Percentiles rank a stretch among this genome's conserved stretches.
phyloP scores from a whole-genome alignment of 164 flowering plant genomes.

The Protea cynaroides region DNA sequence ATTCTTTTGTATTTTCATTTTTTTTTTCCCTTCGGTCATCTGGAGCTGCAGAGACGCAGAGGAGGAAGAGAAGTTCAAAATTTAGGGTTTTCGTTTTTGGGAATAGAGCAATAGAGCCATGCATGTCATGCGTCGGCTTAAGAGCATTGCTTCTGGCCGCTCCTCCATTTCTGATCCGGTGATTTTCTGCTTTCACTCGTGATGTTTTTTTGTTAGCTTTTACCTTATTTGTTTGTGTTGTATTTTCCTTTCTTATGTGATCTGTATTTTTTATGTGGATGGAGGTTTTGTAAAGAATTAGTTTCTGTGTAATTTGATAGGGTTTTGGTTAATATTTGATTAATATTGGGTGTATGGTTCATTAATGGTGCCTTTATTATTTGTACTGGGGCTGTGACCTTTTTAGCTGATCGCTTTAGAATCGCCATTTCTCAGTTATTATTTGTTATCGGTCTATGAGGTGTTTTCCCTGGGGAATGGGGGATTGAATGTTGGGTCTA shows the following conservation, averaged over 20 bases:
- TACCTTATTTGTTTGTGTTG: too few relatives aligned
- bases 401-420: background rate
- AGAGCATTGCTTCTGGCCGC: constrained; percentile 92
- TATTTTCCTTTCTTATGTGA: background rate
- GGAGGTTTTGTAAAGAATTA: background rate
- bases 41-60: constrained; percentile 1
- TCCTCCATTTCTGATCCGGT: constrained; percentile 87
- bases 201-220: background rate
- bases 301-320: background rate
- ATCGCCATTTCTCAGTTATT: constrained; percentile 9
- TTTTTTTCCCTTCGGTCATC: background rate
- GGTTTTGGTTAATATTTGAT: background rate
- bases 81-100: constrained; percentile 14
- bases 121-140: constrained; percentile 89
- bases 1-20: background rate
- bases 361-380: background rate
- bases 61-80: constrained; percentile 5
- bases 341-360: too few relatives aligned
- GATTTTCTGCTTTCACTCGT: constrained; percentile 13
- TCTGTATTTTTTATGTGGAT: background rate
- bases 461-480: too few relatives aligned
- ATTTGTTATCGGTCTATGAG: too few relatives aligned
- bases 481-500: too few relatives aligned
- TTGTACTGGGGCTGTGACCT: background rate
- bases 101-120: constrained; percentile 12